These are phyloP conservation scores for Akanthomyces muscarius DNA, from an alignment of 2,329 filamentous ascomycete species.

Conservation along the genomic window DNA sequence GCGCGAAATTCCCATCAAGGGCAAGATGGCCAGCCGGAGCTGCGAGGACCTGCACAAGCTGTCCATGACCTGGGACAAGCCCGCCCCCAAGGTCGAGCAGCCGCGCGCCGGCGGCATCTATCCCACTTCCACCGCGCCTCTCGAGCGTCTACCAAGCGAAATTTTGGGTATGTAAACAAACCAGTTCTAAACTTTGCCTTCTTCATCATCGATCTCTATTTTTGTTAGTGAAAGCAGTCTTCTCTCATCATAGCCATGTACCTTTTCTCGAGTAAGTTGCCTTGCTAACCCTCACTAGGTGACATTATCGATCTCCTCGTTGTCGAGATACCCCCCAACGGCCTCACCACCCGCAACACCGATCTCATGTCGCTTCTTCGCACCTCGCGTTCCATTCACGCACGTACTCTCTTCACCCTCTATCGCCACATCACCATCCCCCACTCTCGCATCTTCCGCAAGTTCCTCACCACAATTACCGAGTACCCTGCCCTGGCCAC, in stretches of 20 bases:
- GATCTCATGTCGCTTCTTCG: constrained; percentile 73
- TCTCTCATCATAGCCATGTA: too few relatives aligned
- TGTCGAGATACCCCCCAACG: constrained; percentile 67
- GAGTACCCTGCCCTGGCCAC: constrained; percentile 66
- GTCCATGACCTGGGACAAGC: constrained; percentile 51
- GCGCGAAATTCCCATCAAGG: constrained; percentile 58
- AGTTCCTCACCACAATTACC: constrained; percentile 67
- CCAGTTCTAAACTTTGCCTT: not conserved
- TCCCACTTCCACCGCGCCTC: constrained; percentile 47
- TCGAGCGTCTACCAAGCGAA: constrained; percentile 68
- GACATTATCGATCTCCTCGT: constrained; percentile 71
- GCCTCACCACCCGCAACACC: constrained; percentile 69
- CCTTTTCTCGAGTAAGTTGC: not conserved
- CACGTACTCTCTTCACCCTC: constrained; percentile 67
- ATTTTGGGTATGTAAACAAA: constrained; percentile 55
- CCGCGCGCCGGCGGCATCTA: constrained; percentile 28
- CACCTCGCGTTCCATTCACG: constrained; percentile 70
- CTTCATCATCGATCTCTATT: not conserved
- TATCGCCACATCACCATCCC: constrained; percentile 79
- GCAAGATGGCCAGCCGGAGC: constrained; percentile 57
- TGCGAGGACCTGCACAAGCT: constrained; percentile 56
- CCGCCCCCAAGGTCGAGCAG: constrained; percentile 31
- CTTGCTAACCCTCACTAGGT: constrained; percentile 42
- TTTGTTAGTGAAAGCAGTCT: not conserved
- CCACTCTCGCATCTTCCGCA: constrained; percentile 78